phyloP scores from a whole-genome alignment of 176 grass and related monocot species.

The Luzula sylvatica region DNA sequence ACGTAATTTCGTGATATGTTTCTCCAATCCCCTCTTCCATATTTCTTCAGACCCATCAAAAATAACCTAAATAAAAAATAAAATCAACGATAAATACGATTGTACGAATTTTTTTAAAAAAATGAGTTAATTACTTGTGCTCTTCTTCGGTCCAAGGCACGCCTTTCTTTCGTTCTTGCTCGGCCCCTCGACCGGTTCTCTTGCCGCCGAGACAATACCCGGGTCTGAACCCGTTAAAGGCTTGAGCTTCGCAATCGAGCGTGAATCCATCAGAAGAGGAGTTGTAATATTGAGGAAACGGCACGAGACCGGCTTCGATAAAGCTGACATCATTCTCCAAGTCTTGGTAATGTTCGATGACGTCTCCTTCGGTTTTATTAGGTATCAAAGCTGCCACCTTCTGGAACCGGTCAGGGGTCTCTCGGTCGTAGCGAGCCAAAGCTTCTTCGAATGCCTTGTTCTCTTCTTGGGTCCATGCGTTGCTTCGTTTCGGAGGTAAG shows the following conservation, averaged over 20 bases:
- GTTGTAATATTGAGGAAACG: constrained; percentile 46
- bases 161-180: constrained; percentile 97
- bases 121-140: constrained; percentile 50
- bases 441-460: constrained; percentile 89
- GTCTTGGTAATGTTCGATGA: constrained; percentile 46
- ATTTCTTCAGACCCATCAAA: constrained; percentile 78
- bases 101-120: background rate
- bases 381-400: constrained; percentile 48
- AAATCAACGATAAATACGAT: background rate
- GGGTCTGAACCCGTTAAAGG: constrained; percentile 39
- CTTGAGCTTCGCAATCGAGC: constrained; percentile 47
- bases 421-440: constrained; percentile 45
- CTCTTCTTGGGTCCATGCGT: constrained; percentile 57
- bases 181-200: constrained; percentile 32
- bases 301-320: constrained; percentile 73
- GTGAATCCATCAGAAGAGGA: constrained; percentile 35
- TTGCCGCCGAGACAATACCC: constrained; percentile 55
- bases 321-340: constrained; percentile 70
- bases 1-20: constrained; percentile 98
- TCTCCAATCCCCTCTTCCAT: constrained; percentile 93
- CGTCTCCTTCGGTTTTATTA: constrained; percentile 39
- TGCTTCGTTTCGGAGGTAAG: constrained; percentile 4
- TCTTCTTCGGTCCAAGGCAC: constrained; percentile 96
- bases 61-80: constrained; percentile 41
- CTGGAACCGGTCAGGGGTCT: constrained; percentile 67